Percentiles rank a stretch among this genome's conserved stretches.
Evolutionary conservation across 2,329 filamentous ascomycete species (phyloP).

Genomic region (Orbilia ellipsospora): DNA sequence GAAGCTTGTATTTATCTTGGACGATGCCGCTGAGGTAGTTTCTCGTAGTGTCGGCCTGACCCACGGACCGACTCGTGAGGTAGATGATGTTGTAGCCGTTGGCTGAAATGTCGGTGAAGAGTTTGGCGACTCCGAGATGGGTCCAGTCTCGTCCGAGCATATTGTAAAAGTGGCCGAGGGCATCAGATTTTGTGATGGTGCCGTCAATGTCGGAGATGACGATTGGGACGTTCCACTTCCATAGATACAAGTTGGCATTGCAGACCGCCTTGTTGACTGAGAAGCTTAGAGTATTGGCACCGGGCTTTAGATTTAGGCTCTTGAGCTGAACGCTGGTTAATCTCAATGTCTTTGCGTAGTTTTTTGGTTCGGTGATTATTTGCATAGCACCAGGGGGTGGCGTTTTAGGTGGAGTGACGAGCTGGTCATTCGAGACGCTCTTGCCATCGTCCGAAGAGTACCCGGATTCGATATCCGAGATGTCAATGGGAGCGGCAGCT

Average conservation of each 20-base stretch:
- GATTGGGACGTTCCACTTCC: slow-evolving; percentile 89
- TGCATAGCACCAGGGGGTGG: slow-evolving; percentile 32
- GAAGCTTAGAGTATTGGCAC: slow-evolving; percentile 94
- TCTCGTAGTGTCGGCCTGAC: slow-evolving; percentile 89
- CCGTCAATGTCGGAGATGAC: slow-evolving; percentile 99
- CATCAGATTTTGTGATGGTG: slow-evolving; percentile 97
- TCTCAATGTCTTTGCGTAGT: slow-evolving; percentile 95
- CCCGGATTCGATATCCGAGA: slow-evolving; percentile 83
- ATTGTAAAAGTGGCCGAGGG: slow-evolving; percentile 90
- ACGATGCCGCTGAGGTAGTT: slow-evolving; percentile 88
- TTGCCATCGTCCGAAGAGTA: slow-evolving; percentile 88
- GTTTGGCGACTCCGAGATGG: slow-evolving; percentile 92
- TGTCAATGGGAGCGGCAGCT: slow-evolving; percentile 74
- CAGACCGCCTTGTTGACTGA: slow-evolving; percentile 96
- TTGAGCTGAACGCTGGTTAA: slow-evolving; percentile 96
- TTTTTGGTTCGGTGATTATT: slow-evolving; percentile 69
- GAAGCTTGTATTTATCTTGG: slow-evolving; percentile 86
- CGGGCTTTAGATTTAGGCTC: slow-evolving; percentile 80
- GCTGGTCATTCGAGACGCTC: slow-evolving; percentile 74
- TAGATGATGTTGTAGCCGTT: slow-evolving; percentile 99
- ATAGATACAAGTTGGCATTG: slow-evolving; percentile 90
- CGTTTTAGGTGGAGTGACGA: slow-evolving; percentile 63
- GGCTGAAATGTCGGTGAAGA: slow-evolving; percentile 92
- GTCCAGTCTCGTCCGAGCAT: slow-evolving; percentile 99
- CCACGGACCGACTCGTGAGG: slow-evolving; percentile 90